Evolutionary conservation across 805 yeast genomes (phyloP).

Genomic region (Kazachstania africana): DNA sequence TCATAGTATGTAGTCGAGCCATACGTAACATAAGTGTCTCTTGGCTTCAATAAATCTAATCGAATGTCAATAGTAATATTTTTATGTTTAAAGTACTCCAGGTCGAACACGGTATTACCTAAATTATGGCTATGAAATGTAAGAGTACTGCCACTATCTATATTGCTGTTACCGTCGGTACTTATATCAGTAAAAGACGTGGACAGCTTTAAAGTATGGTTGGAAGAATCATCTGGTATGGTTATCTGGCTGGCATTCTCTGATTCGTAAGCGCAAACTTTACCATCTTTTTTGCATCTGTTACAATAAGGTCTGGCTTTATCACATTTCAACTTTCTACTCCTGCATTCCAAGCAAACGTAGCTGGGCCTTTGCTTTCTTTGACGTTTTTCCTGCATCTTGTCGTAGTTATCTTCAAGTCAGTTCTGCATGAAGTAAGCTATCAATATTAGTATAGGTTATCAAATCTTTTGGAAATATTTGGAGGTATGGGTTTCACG

Average conservation of each 20-base stretch:
- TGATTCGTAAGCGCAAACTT: constrained; percentile 9
- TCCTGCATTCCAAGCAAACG: constrained; percentile 11
- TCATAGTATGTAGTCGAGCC: constrained; percentile 11
- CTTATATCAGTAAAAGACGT: neutral
- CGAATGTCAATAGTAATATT: neutral
- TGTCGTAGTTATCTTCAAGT: too few species aligned
- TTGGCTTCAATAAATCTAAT: constrained; percentile 8
- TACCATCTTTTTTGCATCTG: constrained; percentile 6
- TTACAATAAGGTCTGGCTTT: constrained; percentile 13
- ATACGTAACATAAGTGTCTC: constrained; percentile 8
- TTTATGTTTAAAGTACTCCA: neutral
- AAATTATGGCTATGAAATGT: neutral
- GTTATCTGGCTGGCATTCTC: neutral
- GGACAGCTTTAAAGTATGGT: neutral
- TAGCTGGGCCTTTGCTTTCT: constrained; percentile 7
- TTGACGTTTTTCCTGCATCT: neutral
- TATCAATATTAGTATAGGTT: too few species aligned
- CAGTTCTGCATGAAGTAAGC: too few species aligned
- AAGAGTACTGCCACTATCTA: neutral
- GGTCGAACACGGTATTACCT: neutral
- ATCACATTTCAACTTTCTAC: constrained; percentile 13
- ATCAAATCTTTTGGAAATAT: too few species aligned
- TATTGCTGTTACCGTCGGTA: neutral
- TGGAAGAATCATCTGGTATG: neutral
- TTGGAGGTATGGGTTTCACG: too few species aligned